Percentiles rank a stretch among this genome's conserved stretches.
phyloP scores from a whole-genome alignment of 192 early-diverging fungal genomes.

The Allomyces macrogynus region DNA sequence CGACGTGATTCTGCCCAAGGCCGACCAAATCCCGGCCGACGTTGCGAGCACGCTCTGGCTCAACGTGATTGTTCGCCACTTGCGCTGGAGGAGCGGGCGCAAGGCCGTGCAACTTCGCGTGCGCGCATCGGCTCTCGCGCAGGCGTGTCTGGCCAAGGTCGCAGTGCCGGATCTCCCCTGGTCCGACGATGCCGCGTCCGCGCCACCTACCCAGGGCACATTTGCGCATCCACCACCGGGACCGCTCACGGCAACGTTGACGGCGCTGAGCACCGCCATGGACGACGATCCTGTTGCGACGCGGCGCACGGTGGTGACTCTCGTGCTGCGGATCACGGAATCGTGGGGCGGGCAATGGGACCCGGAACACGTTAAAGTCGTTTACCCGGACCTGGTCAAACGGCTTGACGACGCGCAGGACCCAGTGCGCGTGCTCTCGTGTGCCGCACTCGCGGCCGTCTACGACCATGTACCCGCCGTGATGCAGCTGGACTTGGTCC shows the following conservation, averaged over 20 bases:
- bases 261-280: constrained; percentile 12
- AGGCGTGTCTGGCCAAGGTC: too few species aligned
- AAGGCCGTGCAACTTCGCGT: too few species aligned
- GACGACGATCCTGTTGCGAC: constrained; percentile 20
- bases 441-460: constrained; percentile 8
- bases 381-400: constrained; percentile 34
- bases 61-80: too few species aligned
- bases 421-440: constrained; percentile 16
- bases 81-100: too few species aligned
- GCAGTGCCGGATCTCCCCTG: too few species aligned
- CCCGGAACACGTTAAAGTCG: constrained; percentile 13
- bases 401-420: constrained; percentile 35
- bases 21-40: too few species aligned
- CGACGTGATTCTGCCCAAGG: too few species aligned
- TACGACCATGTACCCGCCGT: constrained; percentile 17
- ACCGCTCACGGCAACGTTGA: neutral
- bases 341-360: neutral
- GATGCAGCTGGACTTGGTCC: constrained; percentile 21
- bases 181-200: too few species aligned
- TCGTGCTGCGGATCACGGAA: too few species aligned
- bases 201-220: neutral
- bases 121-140: too few species aligned
- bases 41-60: too few species aligned
- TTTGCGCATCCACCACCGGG: neutral
- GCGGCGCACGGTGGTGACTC: neutral